Base-by-base conservation (phyloP, 768 basidiomycete species). In the Tephrocybe sp. region DNA sequence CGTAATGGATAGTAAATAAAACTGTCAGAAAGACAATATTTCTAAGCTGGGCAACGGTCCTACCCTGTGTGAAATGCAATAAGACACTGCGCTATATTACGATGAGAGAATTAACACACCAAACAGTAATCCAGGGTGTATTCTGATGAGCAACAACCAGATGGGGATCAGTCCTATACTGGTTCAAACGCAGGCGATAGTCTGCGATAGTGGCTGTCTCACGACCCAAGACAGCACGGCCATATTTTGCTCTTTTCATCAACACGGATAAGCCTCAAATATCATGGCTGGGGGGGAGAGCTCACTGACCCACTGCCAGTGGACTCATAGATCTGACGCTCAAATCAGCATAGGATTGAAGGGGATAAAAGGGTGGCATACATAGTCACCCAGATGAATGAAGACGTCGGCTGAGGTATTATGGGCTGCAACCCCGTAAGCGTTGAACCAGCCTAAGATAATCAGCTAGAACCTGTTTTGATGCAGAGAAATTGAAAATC, bases 371-470 rank as follows among this genome's bases (percentile, higher is more conserved):
- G 24, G 20, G 17, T 12, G 11, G 33, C 39, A 20, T 50, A 50
- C 48, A 50, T 83, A 85, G 64, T 83, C 81, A 6, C 82, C 82
- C 17, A 84, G 70, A 56, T 84, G 82, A 9, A 84, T 62, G 50
- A 79, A 82, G 30, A 81, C 64, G 53, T 83, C 79, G 1, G 79
- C 73, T 11, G 70, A 69, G 11, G 77, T 41, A 24, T 49, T 49
- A 15, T 41, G 76, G 14, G 79, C 76, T 5, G 79, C 80, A 44
- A 75, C 71, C 3, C 77, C 79, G 58, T 84, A 85, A 32, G 48
- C 48, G n/a, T 49, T 49, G 69, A 84, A 85, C 66, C 73, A 81
- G 1, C 81, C 80, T 78, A 57, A 33, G 20, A 30, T 12, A 12
- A 30, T 30, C n/a, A n/a, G n/a, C n/a, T n/a, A n/a, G n/a, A n/a